Evolutionary conservation across 257 asterid species (phyloP), one percentile per base, ranked within the genome.

Genomic region (Solanum medicagineum): DNA sequence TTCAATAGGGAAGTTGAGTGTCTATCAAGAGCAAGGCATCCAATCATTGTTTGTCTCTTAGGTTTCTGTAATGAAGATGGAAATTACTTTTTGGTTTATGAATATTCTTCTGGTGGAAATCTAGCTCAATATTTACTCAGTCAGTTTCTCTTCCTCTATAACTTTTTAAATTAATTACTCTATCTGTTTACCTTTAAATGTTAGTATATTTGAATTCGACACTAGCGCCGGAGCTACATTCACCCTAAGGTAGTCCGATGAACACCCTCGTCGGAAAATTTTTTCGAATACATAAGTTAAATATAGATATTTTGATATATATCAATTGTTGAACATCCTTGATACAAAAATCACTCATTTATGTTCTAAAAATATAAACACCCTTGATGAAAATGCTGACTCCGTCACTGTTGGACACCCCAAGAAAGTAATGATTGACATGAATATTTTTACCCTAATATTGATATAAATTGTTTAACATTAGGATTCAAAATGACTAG

Each of bases 41-140:
- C 95, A 0, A 93, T 91, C 81, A 94, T 95, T 13, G 97, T 95
- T 8, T 87, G 94, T 44, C 94, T 95, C 3, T 91, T 95, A 44
- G 97, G 97, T 74, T 93, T 88, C 59, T 95, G 98, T 86, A 80
- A 89, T 53, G 97, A 93, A 83, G 97, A 91, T 86, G 95, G 95
- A 10, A 96, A 93, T 81, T 94, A 91, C 83, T 95, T 90, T 80
- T 84, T 95, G 81, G 97, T 93, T 7, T 95, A 93, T 29, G 98
- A 95, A 81, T 91, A 89, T 53, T 95, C 95, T 84, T 88, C 94
- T 11, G 89, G 90, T 10, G 98, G 98, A 88, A 93, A 95, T 79
- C 90, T 95, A 2, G 94, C 97, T 53, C 94, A 93, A 29, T 91
- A 91, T 87, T 93, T 93, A 70, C 85, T 92, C 29, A 89, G 97